Conservation (phyloP, 148 eudicot species). For the Rhododendron griersonianum region DNA sequence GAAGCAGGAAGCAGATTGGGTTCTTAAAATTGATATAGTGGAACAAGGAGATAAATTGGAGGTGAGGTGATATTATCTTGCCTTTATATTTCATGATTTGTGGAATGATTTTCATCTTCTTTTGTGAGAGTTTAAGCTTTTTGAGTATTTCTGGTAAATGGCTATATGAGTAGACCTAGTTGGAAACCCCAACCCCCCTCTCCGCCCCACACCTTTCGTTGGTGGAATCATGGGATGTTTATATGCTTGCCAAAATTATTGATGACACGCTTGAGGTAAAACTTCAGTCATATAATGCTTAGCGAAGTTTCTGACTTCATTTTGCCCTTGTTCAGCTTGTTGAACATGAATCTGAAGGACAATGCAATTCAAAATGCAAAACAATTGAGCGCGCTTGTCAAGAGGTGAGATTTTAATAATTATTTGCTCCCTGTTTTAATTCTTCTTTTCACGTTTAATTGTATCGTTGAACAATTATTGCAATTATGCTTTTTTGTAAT, state of each 20-base stretch:
- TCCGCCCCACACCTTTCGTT: background rate
- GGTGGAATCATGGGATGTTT: background rate
- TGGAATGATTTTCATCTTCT: background rate
- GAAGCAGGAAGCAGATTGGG: conserved; percentile 98
- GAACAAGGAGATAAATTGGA: conserved; percentile 71
- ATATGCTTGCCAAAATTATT: background rate
- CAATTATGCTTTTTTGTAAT: background rate
- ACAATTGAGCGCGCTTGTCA: conserved; percentile 97
- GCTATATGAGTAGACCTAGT: too few species aligned
- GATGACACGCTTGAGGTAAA: background rate
- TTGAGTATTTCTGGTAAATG: background rate
- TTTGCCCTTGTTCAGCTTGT: conserved; percentile 52
- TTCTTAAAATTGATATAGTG: conserved; percentile 83
- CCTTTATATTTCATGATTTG: background rate
- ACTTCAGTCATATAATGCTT: background rate
- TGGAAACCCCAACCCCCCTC: too few species aligned
- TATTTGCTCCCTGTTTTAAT: background rate
- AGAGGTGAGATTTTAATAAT: conserved; percentile 45
- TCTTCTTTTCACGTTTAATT: background rate
- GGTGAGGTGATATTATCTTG: conserved; percentile 33
- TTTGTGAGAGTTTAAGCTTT: background rate
- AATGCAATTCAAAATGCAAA: conserved; percentile 88
- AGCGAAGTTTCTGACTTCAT: background rate
- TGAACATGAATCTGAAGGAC: conserved; percentile 87
- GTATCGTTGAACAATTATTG: background rate